Percentiles rank a stretch among this genome's conserved stretches.
These are phyloP conservation scores for Selaginella moellendorffii DNA, from an alignment of 75 land plant species.

Conservation along the genomic window DNA sequence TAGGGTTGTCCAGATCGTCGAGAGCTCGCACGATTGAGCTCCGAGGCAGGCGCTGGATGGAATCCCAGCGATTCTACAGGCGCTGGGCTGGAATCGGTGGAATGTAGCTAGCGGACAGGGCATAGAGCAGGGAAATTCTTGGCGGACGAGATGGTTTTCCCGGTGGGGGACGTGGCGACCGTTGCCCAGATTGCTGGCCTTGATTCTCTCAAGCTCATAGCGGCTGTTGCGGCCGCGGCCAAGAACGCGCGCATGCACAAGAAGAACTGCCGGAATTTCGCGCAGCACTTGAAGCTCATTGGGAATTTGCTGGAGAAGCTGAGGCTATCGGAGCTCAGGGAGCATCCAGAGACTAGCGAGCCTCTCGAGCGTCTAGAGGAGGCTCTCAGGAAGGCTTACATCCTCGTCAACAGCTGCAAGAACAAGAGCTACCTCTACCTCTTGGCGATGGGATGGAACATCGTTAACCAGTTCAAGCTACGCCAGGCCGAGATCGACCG, in stretches of 20 bases:
- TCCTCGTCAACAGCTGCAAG: constrained; percentile 71
- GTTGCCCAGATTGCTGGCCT: constrained; percentile 64
- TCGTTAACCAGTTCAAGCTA: constrained; percentile 64
- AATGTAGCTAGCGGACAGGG: not conserved
- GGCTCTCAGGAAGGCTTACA: constrained; percentile 52
- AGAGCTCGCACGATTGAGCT: no score
- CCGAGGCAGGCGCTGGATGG: no score
- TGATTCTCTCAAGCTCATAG: constrained; percentile 58
- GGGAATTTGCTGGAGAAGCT: constrained; percentile 79
- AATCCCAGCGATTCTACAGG: no score
- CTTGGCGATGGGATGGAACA: constrained; percentile 91
- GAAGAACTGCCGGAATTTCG: constrained; percentile 75
- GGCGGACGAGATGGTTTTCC: not conserved
- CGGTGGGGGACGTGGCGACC: constrained; percentile 55
- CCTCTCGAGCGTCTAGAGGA: constrained; percentile 87
- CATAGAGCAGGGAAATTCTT: not conserved
- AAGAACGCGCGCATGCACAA: constrained; percentile 85
- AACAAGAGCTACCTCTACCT: constrained; percentile 76
- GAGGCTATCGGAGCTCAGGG: constrained; percentile 66
- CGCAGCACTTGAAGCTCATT: constrained; percentile 76
- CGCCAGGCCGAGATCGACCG: constrained; percentile 77
- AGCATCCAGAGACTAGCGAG: constrained; percentile 72
- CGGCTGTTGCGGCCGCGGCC: constrained; percentile 61
- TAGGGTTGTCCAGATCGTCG: no score
- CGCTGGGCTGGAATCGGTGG: no score